These are phyloP conservation scores for Wickerhamiella kurtzmanii DNA, from an alignment of 805 yeast genomes.

Conservation along the genomic window DNA sequence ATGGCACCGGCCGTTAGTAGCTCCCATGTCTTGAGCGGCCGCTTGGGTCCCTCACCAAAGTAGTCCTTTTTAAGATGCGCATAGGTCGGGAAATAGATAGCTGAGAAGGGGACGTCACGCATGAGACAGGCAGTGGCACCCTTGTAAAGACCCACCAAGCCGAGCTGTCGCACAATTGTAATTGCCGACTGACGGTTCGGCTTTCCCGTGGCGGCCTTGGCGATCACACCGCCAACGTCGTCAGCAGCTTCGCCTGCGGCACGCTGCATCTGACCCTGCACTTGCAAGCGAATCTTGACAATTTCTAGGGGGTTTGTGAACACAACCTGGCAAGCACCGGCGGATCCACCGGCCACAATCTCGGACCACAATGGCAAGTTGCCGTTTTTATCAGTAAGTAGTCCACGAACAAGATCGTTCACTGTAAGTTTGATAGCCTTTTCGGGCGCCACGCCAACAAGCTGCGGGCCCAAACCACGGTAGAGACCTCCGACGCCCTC, in stretches of 20 bases:
- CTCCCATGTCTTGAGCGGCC: conserved; percentile 67
- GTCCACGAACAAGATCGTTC: conserved; percentile 71
- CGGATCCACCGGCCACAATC: conserved; percentile 77
- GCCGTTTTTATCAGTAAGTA: conserved; percentile 45
- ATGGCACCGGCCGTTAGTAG: conserved; percentile 76
- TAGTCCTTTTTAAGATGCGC: conserved; percentile 77
- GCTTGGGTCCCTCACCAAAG: conserved; percentile 70
- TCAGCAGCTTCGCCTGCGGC: conserved; percentile 17
- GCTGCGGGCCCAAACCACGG: conserved; percentile 86
- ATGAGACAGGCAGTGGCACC: conserved; percentile 85
- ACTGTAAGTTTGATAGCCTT: conserved; percentile 94
- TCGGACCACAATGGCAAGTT: conserved; percentile 47
- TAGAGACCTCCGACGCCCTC: conserved; percentile 83
- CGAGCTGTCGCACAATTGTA: conserved; percentile 63
- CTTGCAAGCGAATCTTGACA: conserved; percentile 87
- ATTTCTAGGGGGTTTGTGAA: conserved; percentile 95
- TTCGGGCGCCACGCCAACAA: conserved; percentile 96
- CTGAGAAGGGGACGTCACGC: conserved; percentile 93
- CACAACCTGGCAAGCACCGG: conserved; percentile 93
- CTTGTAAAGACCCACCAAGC: conserved; percentile 73
- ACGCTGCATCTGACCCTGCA: conserved; percentile 62
- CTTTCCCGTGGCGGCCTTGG: conserved; percentile 1
- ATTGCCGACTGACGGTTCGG: conserved; percentile 38
- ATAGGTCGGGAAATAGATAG: conserved; percentile 93
- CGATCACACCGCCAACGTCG: conserved; percentile 2